Conservation (phyloP, 2,329 filamentous ascomycete species). For the Colletotrichum coccodes region DNA sequence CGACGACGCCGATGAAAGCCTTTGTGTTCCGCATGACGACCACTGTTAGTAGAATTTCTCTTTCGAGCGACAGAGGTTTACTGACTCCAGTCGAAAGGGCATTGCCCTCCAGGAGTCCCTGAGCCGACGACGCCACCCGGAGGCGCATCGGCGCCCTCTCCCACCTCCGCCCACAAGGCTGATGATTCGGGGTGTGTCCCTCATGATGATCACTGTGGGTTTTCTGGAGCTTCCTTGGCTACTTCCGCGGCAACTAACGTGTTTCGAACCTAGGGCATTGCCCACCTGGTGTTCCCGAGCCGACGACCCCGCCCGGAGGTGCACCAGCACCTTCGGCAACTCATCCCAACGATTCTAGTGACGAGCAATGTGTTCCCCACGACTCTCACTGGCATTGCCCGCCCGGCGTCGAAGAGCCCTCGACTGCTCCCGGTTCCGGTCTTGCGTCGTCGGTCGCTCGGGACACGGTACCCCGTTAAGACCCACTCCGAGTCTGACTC, state of each 20-base stretch:
- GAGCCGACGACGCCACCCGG: background rate
- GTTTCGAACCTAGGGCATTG: background rate
- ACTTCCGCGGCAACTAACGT: too few species aligned
- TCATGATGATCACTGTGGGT: slow-evolving; percentile 12
- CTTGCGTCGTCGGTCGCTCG: background rate
- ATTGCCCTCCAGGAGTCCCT: slow-evolving; percentile 33
- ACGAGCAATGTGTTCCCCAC: background rate
- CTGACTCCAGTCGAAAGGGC: background rate
- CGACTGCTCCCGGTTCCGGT: background rate
- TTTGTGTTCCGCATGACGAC: background rate
- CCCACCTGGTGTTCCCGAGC: background rate
- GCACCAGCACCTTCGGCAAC: background rate
- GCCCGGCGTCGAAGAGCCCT: slow-evolving; percentile 19
- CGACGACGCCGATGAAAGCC: background rate
- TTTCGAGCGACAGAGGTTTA: too few species aligned
- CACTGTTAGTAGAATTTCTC: background rate
- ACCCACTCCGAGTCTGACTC: background rate
- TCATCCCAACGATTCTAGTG: background rate
- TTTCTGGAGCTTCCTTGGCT: too few species aligned
- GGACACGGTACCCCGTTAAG: background rate
- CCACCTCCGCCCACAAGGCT: background rate
- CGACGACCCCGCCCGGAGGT: background rate
- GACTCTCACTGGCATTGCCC: background rate
- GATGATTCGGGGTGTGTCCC: background rate
- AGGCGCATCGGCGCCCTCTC: background rate